A percentile compares a stretch with the other conserved stretches of the same genome.
phyloP scores from a whole-genome alignment of 2,329 filamentous ascomycete genomes.

The Phoma sp. region DNA sequence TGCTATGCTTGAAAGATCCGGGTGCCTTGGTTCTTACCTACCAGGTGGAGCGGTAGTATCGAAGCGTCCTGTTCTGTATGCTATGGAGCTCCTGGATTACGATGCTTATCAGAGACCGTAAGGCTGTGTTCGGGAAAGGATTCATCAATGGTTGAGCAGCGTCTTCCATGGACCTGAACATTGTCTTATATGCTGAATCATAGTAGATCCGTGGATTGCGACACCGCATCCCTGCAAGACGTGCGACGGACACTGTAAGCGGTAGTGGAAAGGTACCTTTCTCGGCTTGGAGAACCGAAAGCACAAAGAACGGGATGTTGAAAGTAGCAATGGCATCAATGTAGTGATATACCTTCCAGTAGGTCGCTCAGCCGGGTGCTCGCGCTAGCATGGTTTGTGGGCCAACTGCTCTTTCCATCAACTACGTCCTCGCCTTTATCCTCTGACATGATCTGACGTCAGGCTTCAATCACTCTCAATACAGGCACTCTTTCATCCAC shows the following conservation, averaged over 20 bases:
- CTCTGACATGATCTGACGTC: neutral
- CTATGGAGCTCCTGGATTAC: neutral
- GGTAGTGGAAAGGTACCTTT: neutral
- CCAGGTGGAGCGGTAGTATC: neutral
- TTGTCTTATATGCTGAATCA: neutral
- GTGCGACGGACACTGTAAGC: neutral
- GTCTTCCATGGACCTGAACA: neutral
- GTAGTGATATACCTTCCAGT: neutral
- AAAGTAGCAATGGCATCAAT: neutral
- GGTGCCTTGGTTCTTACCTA: neutral
- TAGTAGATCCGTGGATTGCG: neutral
- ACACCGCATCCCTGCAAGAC: slow-evolving; percentile 6
- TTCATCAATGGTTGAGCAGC: neutral
- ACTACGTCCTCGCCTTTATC: neutral
- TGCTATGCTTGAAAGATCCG: too few species aligned
- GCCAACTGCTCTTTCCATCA: slow-evolving; percentile 3
- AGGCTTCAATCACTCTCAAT: neutral
- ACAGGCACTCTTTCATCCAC: too few species aligned
- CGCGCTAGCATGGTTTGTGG: slow-evolving; percentile 3
- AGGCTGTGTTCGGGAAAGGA: neutral
- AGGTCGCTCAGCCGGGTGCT: slow-evolving; percentile 5
- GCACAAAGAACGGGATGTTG: neutral
- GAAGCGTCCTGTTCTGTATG: neutral
- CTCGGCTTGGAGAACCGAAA: neutral
- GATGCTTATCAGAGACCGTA: neutral